phyloP scores from a whole-genome alignment of 2,329 filamentous ascomycete genomes.

The Nectriaceae sp. region DNA sequence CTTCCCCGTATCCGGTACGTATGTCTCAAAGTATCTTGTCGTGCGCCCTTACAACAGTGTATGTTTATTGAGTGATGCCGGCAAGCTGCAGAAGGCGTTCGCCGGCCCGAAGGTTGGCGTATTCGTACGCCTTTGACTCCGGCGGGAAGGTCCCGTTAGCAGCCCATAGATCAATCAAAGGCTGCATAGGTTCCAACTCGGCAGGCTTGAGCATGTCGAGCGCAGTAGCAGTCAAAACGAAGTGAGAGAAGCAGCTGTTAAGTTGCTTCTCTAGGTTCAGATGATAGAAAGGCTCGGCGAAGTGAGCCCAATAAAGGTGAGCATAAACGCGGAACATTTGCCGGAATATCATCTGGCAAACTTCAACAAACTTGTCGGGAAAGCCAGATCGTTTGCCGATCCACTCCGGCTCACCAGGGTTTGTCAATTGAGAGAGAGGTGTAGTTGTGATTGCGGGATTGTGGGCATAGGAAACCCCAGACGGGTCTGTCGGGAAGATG shows the following conservation, averaged over 20 bases:
- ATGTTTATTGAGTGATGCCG: conserved; percentile 31
- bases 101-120: conserved; percentile 62
- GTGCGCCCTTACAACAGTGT: conserved; percentile 2
- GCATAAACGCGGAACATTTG: conserved; percentile 99
- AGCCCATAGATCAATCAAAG: conserved; percentile 88
- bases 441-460: conserved; percentile 61
- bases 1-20: conserved; percentile 8
- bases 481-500: conserved; percentile 87
- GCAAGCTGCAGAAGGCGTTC: conserved; percentile 58
- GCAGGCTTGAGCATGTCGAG: conserved; percentile 83
- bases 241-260: conserved; percentile 87
- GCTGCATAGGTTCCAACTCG: conserved; percentile 95
- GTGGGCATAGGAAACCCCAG: conserved; percentile 66
- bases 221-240: conserved; percentile 77
- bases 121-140: conserved; percentile 68
- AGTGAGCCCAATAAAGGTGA: conserved; percentile 97
- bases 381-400: conserved; percentile 92
- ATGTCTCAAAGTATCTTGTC: conserved; percentile 12
- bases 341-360: conserved; percentile 91
- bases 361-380: conserved; percentile 82
- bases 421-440: conserved; percentile 64
- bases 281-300: conserved; percentile 80
- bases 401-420: conserved; percentile 68
- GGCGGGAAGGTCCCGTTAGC: conserved; percentile 84
- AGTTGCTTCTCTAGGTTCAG: conserved; percentile 78